These are phyloP conservation scores for Marasmius sp. DNA, from an alignment of 1,284 basidiomycete species.

Conservation along the genomic window DNA sequence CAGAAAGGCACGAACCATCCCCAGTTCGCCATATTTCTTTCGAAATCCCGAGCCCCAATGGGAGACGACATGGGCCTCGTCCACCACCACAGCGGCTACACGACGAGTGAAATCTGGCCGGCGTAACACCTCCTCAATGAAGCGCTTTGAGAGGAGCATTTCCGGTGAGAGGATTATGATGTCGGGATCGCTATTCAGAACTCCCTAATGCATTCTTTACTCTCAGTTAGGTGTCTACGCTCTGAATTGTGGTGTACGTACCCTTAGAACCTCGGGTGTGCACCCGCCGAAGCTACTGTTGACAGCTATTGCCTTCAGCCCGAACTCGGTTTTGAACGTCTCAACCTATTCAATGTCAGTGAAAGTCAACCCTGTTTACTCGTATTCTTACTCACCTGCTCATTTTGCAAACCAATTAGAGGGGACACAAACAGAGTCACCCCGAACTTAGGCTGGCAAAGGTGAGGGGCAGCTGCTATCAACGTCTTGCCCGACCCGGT, in stretches of 20 bases:
- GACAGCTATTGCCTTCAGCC: conserved; percentile 14
- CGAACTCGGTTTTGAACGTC: conserved; percentile 16
- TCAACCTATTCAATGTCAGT: conserved; percentile 8
- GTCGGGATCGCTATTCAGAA: conserved; percentile 27
- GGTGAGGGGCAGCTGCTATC: conserved; percentile 32
- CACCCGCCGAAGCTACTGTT: conserved; percentile 18
- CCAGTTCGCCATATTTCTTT: conserved; percentile 37
- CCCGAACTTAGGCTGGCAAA: conserved; percentile 22
- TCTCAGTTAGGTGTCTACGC: too few species aligned
- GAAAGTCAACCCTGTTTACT: too few species aligned
- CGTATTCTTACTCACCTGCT: conserved; percentile 28
- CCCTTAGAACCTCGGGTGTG: conserved; percentile 11
- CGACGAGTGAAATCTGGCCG: conserved; percentile 24
- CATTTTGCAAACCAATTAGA: conserved; percentile 35
- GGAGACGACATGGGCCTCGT: conserved; percentile 40
- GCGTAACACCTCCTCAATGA: conserved; percentile 31
- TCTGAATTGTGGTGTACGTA: too few species aligned
- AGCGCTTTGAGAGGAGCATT: conserved; percentile 32
- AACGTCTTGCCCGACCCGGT: conserved; percentile 34
- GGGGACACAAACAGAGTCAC: conserved; percentile 36
- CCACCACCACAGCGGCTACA: conserved; percentile 33
- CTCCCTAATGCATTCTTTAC: conserved; percentile 22
- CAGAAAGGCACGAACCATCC: conserved; percentile 34
- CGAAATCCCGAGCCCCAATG: conserved; percentile 42
- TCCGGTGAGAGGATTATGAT: conserved; percentile 41